Evolutionary conservation across 768 basidiomycete genomes (phyloP).

Genomic region (Phaffia australis): DNA sequence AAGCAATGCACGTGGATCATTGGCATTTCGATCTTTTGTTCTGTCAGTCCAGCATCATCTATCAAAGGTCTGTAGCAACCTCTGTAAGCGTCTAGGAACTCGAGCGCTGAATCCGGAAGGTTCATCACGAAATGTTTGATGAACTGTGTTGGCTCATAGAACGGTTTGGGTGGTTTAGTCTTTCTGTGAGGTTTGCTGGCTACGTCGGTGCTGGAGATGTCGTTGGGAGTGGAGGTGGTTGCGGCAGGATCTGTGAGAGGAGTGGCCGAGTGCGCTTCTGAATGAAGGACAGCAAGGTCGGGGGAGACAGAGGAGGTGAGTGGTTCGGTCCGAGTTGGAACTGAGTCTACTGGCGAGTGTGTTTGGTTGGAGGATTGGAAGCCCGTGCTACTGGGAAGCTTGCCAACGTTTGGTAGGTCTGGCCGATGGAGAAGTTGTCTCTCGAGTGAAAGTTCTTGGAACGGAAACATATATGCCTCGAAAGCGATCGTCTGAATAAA

Average conservation of each 20-base stretch:
- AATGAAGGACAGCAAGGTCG: neutral
- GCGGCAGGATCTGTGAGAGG: neutral
- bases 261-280: neutral
- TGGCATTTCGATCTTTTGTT: slow-evolving; percentile 53
- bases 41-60: slow-evolving; percentile 35
- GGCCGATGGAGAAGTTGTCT: neutral
- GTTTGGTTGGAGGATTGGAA: no score
- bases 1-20: slow-evolving; percentile 96
- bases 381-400: neutral
- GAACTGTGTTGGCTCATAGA: slow-evolving; percentile 28
- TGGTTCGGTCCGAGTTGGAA: neutral
- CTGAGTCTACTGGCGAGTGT: no score
- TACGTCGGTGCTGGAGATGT: neutral
- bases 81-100: slow-evolving; percentile 77
- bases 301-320: slow-evolving; percentile 7
- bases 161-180: neutral
- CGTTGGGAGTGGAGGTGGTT: neutral
- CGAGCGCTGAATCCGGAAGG: slow-evolving; percentile 79
- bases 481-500: slow-evolving; percentile 48
- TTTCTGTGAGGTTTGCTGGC: neutral
- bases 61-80: slow-evolving; percentile 50
- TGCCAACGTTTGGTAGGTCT: neutral
- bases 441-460: neutral
- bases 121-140: slow-evolving; percentile 96
- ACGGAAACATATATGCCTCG: neutral